phyloP scores from a whole-genome alignment of 2,329 filamentous ascomycete genomes.

The Pleurostoma richardsiae region DNA sequence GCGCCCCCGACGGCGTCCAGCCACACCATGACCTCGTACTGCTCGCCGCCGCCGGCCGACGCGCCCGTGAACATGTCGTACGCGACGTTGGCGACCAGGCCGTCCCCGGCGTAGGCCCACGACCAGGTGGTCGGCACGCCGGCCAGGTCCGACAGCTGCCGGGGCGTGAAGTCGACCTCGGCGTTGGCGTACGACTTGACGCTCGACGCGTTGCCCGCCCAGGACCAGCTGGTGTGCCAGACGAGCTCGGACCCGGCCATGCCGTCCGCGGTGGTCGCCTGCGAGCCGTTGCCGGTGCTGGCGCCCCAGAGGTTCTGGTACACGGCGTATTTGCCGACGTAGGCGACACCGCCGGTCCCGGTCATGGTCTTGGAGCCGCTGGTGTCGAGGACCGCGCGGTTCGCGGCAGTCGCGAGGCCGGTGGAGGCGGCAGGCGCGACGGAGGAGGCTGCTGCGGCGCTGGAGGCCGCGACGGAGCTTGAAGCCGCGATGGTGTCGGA shows the following conservation, averaged over 20 bases:
- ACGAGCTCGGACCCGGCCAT: conserved; percentile 25
- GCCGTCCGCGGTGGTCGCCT: conserved; percentile 35
- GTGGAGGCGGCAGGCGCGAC: no score
- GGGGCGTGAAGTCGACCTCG: conserved; percentile 23
- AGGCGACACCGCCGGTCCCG: no score
- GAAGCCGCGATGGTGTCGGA: no score
- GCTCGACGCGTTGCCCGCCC: conserved; percentile 29
- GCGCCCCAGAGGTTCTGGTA: conserved; percentile 50
- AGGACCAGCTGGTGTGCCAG: conserved; percentile 38
- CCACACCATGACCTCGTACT: conserved; percentile 66
- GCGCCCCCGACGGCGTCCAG: conserved; percentile 52
- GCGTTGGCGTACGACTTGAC: conserved; percentile 44
- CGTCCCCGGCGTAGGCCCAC: conserved; percentile 27
- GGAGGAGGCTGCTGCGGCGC: no score
- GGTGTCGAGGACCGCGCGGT: no score
- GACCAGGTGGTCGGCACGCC: conserved; percentile 30
- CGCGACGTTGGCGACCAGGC: conserved; percentile 47
- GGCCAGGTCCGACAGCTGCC: conserved; percentile 26
- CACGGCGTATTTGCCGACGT: conserved; percentile 29
- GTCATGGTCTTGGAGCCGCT: no score
- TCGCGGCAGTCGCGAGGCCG: no score
- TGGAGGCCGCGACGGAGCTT: no score
- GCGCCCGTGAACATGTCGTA: conserved; percentile 56
- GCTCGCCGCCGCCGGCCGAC: conserved; percentile 31
- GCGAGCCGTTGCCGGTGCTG: conserved; percentile 27